Evolutionary conservation across 495 filamentous ascomycete species (phyloP).

Genomic region (Penicillium fimorum): DNA sequence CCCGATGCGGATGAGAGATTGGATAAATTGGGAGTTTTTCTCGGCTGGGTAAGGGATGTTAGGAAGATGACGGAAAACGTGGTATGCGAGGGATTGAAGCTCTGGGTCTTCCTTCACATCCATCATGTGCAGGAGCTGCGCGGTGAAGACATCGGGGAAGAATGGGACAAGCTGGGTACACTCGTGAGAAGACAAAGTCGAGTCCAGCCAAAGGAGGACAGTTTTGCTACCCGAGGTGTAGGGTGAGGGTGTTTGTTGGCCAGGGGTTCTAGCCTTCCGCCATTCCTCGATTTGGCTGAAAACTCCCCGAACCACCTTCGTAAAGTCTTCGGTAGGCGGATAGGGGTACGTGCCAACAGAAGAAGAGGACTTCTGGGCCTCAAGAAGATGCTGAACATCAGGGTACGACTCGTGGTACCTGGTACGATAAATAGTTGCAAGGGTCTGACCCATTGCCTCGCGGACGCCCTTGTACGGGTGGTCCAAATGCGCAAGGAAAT

Average conservation of each 20-base stretch:
- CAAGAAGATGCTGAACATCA: conserved; percentile 70
- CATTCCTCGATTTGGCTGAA: conserved; percentile 83
- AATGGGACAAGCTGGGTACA: conserved; percentile 89
- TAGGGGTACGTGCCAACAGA: conserved; percentile 88
- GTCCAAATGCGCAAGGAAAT: conserved; percentile 89
- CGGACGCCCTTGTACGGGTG: conserved; percentile 97
- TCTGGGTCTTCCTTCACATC: conserved; percentile 98
- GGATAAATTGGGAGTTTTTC: conserved; percentile 79
- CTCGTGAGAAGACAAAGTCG: conserved; percentile 84
- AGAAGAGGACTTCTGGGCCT: conserved; percentile 72
- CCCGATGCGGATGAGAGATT: conserved; percentile 83
- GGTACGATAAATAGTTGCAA: conserved; percentile 83
- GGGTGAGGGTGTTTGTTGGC: conserved; percentile 87
- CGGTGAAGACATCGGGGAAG: conserved; percentile 86
- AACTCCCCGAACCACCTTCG: conserved; percentile 66
- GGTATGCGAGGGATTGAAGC: conserved; percentile 90
- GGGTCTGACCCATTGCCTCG: conserved; percentile 87
- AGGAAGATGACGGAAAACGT: conserved; percentile 93
- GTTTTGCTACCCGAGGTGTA: conserved; percentile 98
- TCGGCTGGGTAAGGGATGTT: conserved; percentile 92
- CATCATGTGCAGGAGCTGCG: conserved; percentile 98
- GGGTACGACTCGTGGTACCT: conserved; percentile 90
- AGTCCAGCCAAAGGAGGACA: conserved; percentile 91
- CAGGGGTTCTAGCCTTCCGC: conserved; percentile 79
- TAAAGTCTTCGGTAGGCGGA: conserved; percentile 69